phyloP scores from a whole-genome alignment of 169 alveolate genomes.

The Plasmodium knowlesi region DNA sequence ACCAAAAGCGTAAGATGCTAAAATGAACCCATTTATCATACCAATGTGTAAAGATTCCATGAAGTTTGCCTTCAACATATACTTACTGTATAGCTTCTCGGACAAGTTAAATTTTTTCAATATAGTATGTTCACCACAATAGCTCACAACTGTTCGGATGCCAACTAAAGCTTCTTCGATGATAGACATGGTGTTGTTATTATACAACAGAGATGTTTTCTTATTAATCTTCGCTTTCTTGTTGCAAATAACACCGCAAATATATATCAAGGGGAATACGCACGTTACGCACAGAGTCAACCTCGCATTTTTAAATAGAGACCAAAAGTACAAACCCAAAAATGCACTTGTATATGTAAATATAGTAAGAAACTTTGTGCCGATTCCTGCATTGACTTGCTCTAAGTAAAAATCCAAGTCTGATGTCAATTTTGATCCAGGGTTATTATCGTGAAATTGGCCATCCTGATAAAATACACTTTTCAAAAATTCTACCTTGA shows the following conservation, averaged over 20 bases:
- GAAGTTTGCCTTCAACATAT: constrained; percentile 51
- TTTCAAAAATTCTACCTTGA: constrained; percentile 61
- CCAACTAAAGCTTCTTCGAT: constrained; percentile 77
- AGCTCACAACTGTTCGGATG: constrained; percentile 75
- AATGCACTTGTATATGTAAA: constrained; percentile 74
- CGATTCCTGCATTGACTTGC: constrained; percentile 74
- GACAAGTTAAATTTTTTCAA: constrained; percentile 61
- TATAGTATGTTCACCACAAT: constrained; percentile 73
- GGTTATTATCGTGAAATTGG: constrained; percentile 75
- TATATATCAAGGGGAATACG: constrained; percentile 67
- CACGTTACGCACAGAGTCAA: constrained; percentile 65
- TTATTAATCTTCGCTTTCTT: constrained; percentile 38
- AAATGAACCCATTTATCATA: constrained; percentile 58
- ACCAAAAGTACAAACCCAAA: constrained; percentile 55
- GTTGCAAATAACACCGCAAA: constrained; percentile 43
- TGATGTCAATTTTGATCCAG: constrained; percentile 72
- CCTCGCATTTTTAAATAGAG: constrained; percentile 48
- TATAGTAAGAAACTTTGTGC: constrained; percentile 69
- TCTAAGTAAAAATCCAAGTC: constrained; percentile 75
- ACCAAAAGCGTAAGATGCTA: constrained; percentile 73
- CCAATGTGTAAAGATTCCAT: constrained; percentile 69
- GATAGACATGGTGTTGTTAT: constrained; percentile 75
- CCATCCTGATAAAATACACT: constrained; percentile 77
- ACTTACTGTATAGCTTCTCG: constrained; percentile 57
- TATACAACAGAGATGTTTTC: constrained; percentile 44